A percentile compares a stretch with the other conserved stretches of the same genome.
phyloP scores from a whole-genome alignment of 176 grass and related monocot species.

The Saccharum spontaneum region DNA sequence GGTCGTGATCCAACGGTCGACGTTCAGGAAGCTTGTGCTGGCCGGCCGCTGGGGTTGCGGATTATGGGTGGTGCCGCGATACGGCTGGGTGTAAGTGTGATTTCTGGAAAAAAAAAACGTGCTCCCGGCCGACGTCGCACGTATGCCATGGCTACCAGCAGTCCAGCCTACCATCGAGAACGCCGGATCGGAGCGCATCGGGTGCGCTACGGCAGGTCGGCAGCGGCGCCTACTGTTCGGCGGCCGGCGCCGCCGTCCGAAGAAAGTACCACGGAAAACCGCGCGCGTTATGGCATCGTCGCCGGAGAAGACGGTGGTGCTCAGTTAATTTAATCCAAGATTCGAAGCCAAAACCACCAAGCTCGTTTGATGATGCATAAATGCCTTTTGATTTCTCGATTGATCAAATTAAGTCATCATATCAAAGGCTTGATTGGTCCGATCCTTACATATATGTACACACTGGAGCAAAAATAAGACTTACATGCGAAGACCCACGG shows the following conservation, averaged over 20 bases:
- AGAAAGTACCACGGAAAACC: neutral
- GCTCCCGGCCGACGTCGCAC: neutral
- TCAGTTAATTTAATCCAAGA: neutral
- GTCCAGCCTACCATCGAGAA: neutral
- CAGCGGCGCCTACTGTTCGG: neutral
- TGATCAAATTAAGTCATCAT: slow-evolving; percentile 4
- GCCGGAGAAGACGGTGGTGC: neutral
- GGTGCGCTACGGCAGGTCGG: neutral
- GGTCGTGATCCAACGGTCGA: neutral
- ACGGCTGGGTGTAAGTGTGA: too few relatives aligned
- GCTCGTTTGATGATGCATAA: neutral
- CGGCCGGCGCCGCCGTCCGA: neutral
- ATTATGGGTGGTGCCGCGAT: neutral
- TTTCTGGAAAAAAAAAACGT: neutral
- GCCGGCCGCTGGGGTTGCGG: neutral
- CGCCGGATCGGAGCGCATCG: neutral
- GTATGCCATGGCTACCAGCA: neutral
- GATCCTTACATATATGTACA: slow-evolving; percentile 21
- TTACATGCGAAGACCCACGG: neutral
- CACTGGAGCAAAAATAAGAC: neutral
- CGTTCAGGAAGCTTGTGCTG: too few relatives aligned
- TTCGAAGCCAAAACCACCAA: neutral
- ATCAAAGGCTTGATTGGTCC: neutral
- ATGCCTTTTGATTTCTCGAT: neutral
- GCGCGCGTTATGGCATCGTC: neutral